phyloP scores from a whole-genome alignment of 179 eudicot genomes.

The Silene coronaria region DNA sequence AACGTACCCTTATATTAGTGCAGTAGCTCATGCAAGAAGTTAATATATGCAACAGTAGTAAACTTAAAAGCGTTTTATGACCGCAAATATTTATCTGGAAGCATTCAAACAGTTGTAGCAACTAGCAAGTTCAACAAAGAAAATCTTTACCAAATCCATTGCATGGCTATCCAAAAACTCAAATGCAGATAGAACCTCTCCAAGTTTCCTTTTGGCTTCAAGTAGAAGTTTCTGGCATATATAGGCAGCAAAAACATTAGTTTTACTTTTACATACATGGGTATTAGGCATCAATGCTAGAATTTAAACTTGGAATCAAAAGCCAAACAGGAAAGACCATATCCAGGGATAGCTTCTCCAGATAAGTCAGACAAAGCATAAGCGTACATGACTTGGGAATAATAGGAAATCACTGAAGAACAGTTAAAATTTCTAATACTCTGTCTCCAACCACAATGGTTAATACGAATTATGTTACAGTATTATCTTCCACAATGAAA shows the following conservation, averaged over 20 bases:
- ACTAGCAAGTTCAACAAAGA: background rate
- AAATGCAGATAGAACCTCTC: conserved; percentile 92
- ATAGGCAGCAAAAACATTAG: conserved; percentile 12
- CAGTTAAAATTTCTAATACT: too few species aligned
- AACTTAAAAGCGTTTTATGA: conserved; percentile 1
- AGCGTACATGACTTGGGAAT: background rate
- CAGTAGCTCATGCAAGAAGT: background rate
- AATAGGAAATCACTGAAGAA: background rate
- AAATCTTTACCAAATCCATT: conserved; percentile 68
- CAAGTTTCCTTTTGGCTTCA: conserved; percentile 91
- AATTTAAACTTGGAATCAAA: background rate
- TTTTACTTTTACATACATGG: conserved; percentile 10
- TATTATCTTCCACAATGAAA: background rate
- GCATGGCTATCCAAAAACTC: conserved; percentile 86
- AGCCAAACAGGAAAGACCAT: background rate
- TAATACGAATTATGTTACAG: too few species aligned
- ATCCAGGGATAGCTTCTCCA: conserved; percentile 1
- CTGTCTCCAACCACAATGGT: too few species aligned
- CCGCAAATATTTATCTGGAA: background rate
- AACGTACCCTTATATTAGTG: background rate
- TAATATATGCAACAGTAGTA: background rate
- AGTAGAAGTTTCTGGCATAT: conserved; percentile 62
- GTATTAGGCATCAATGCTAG: background rate
- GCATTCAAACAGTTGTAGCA: background rate
- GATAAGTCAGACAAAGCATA: background rate